Evolutionary conservation across 192 early-diverging fungal species (phyloP).

Genomic region (Coemansia sp.): DNA sequence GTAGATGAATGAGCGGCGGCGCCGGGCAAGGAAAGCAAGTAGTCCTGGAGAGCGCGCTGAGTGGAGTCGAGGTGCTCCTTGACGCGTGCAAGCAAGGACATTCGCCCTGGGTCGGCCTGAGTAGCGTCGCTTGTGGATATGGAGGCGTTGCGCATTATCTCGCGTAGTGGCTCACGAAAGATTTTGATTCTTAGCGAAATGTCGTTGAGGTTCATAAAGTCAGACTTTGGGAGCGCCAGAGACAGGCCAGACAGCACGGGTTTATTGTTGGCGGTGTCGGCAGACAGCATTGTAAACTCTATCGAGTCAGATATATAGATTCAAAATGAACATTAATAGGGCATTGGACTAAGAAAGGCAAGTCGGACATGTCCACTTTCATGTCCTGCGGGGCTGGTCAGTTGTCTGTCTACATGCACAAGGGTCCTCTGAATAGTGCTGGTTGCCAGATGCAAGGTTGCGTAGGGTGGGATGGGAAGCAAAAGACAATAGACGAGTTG

Average conservation of each 20-base stretch:
- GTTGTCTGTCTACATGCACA: constrained; percentile 2
- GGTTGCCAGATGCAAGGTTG: not conserved
- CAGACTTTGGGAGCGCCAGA: constrained; percentile 26
- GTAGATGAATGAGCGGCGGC: constrained; percentile 7
- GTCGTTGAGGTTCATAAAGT: constrained; percentile 32
- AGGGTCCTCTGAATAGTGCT: not conserved
- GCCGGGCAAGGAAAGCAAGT: constrained; percentile 28
- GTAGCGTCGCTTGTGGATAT: not conserved
- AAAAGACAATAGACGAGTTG: not conserved
- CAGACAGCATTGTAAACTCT: constrained; percentile 13
- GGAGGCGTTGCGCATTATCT: constrained; percentile 32
- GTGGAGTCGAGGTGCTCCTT: constrained; percentile 40
- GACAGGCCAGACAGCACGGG: constrained; percentile 10
- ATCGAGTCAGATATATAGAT: constrained; percentile 3
- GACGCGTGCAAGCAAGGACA: constrained; percentile 21
- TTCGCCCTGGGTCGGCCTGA: not conserved
- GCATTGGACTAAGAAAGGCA: not conserved
- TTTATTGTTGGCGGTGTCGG: not conserved
- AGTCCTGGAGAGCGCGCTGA: constrained; percentile 30
- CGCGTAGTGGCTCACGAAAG: constrained; percentile 47
- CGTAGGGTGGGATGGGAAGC: not conserved
- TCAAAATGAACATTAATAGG: not conserved
- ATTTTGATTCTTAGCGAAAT: constrained; percentile 40
- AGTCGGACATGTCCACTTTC: not conserved
- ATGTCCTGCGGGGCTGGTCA: not conserved